A percentile compares a stretch with the other conserved stretches of the same genome.
Conservation (phyloP, 495 filamentous ascomycete genomes). For the Pseudomonodictys pantanalensis region DNA sequence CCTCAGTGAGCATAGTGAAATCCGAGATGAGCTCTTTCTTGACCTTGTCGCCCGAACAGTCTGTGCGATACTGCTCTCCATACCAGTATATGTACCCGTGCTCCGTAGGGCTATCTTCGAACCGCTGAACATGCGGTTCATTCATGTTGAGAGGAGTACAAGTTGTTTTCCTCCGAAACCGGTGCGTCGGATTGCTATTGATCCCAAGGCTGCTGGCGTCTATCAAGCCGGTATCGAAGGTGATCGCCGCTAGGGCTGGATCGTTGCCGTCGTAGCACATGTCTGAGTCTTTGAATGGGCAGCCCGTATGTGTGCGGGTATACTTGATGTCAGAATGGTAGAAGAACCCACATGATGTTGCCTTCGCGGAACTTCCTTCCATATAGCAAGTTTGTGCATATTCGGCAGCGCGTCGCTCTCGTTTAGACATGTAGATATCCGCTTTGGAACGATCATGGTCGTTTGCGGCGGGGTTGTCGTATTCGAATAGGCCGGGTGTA, state of each 20-base stretch:
- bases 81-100: too few species aligned
- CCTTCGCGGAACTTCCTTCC: neutral
- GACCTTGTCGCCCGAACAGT: too few species aligned
- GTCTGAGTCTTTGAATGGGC: slow-evolving; percentile 31
- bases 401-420: slow-evolving; percentile 25
- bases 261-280: slow-evolving; percentile 18
- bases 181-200: slow-evolving; percentile 14
- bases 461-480: too few species aligned
- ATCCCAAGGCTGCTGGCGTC: slow-evolving; percentile 32
- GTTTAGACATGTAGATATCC: too few species aligned
- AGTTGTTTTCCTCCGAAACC: slow-evolving; percentile 30
- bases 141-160: slow-evolving; percentile 34
- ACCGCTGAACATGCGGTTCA: slow-evolving; percentile 14
- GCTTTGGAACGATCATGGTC: too few species aligned
- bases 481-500: too few species aligned
- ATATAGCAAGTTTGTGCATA: slow-evolving; percentile 34
- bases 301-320: slow-evolving; percentile 11
- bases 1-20: too few species aligned
- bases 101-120: too few species aligned
- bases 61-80: too few species aligned
- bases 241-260: too few species aligned
- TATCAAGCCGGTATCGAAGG: slow-evolving; percentile 28
- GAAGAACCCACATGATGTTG: slow-evolving; percentile 27
- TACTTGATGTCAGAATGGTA: slow-evolving; percentile 13
- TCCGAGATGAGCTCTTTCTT: too few species aligned